A percentile compares a stretch with the other conserved stretches of the same genome.
Evolutionary conservation across 2,329 filamentous ascomycete species (phyloP).

Genomic region (Harringtonia aguacate): DNA sequence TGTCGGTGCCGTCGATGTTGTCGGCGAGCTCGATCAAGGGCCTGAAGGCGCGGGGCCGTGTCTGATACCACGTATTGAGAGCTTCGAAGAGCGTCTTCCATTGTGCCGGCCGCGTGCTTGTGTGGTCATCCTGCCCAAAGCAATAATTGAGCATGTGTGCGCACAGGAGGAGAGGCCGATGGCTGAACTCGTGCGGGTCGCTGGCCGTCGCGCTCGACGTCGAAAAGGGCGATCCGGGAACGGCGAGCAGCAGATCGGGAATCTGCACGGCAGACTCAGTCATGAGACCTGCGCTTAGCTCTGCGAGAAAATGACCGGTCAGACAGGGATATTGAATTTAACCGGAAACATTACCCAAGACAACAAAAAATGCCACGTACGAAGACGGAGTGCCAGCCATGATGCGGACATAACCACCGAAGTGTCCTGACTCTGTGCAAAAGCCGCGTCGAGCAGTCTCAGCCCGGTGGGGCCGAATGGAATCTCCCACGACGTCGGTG

Average conservation of each 20-base stretch:
- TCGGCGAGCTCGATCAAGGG: conserved; percentile 23
- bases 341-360: no score
- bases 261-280: not conserved
- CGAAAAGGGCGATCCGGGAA: not conserved
- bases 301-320: not conserved
- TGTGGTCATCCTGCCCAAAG: not conserved
- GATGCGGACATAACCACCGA: not conserved
- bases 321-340: no score
- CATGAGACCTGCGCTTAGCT: not conserved
- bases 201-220: no score
- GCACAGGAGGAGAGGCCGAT: not conserved
- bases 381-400: not conserved
- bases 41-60: conserved; percentile 20
- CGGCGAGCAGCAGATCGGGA: not conserved
- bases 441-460: not conserved
- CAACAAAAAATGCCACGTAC: not conserved
- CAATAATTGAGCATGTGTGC: not conserved
- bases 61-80: conserved; percentile 21
- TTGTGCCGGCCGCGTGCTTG: not conserved
- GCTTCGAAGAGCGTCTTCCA: conserved; percentile 22
- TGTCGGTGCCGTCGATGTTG: no score
- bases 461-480: not conserved
- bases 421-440: not conserved
- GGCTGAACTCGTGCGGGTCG: not conserved
- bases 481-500: not conserved